phyloP scores from a whole-genome alignment of 495 filamentous ascomycete species.

The Parmelia sp. region DNA sequence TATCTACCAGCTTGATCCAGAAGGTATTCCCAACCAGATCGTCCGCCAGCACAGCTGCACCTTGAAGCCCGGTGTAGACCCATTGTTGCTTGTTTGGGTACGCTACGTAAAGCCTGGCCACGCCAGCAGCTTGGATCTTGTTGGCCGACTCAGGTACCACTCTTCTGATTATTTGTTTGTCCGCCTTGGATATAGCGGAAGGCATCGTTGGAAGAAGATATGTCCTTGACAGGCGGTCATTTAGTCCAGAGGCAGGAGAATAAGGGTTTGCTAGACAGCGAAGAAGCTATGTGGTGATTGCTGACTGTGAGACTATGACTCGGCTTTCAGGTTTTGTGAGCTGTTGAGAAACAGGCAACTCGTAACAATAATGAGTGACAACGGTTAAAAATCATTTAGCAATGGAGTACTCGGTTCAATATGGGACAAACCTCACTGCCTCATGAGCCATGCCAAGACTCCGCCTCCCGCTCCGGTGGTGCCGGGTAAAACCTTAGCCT shows the following conservation, averaged over 20 bases:
- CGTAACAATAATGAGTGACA: neutral
- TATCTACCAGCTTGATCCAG: constrained; percentile 95
- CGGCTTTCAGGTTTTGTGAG: neutral
- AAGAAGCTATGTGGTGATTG: neutral
- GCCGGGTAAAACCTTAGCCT: too few species aligned
- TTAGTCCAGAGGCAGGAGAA: neutral
- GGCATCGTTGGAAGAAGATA: constrained; percentile 53
- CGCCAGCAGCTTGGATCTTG: constrained; percentile 90
- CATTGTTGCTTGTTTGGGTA: constrained; percentile 82
- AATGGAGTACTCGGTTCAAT: too few species aligned
- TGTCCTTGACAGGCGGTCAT: neutral
- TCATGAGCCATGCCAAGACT: too few species aligned
- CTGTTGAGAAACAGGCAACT: neutral
- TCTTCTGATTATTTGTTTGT: constrained; percentile 89
- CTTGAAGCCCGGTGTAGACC: constrained; percentile 90
- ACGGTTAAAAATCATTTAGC: neutral
- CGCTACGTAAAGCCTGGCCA: constrained; percentile 89
- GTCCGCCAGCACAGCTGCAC: constrained; percentile 87
- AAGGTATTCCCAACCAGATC: constrained; percentile 91
- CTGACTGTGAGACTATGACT: neutral
- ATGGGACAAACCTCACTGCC: too few species aligned
- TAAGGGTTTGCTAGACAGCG: neutral
- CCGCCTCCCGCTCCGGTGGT: too few species aligned
- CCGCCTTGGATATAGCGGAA: constrained; percentile 79
- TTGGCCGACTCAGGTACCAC: constrained; percentile 85